These are phyloP conservation scores for Geotrichum siamense DNA, from an alignment of 1,139 yeast genomes.

Conservation along the genomic window DNA sequence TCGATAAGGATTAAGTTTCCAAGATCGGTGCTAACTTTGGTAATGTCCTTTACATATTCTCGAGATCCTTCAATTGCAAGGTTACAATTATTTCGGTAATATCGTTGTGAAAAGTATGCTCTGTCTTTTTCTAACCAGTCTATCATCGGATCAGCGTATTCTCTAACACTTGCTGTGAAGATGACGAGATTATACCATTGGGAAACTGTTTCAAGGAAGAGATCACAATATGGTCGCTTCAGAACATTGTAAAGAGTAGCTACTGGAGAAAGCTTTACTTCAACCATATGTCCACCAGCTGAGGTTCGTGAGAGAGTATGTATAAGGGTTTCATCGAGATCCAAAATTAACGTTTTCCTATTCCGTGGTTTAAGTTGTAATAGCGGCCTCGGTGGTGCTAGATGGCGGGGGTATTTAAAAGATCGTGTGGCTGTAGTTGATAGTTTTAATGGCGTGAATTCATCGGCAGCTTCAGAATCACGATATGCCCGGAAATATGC, in stretches of 20 bases:
- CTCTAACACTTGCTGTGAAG: conserved; percentile 75
- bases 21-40: conserved; percentile 49
- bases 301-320: conserved; percentile 69
- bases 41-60: conserved; percentile 83
- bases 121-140: conserved; percentile 68
- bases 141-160: conserved; percentile 95
- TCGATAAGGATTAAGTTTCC: conserved; percentile 75
- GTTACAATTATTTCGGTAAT: conserved; percentile 68
- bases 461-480: background rate
- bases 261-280: conserved; percentile 57
- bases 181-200: conserved; percentile 69
- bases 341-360: conserved; percentile 67
- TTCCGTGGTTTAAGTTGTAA: conserved; percentile 4
- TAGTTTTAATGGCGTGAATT: background rate
- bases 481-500: background rate
- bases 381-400: conserved; percentile 16
- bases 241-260: conserved; percentile 84
- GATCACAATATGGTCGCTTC: conserved; percentile 87
- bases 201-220: conserved; percentile 66
- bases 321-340: conserved; percentile 87
- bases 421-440: background rate
- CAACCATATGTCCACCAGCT: conserved; percentile 66
- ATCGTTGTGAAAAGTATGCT: conserved; percentile 50
- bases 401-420: conserved; percentile 10
- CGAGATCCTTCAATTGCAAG: conserved; percentile 31